A percentile compares a stretch with the other conserved stretches of the same genome.
These are phyloP conservation scores for Phaeosphaeria sp. DNA, from an alignment of 2,329 filamentous ascomycete genomes.

Conservation along the genomic window DNA sequence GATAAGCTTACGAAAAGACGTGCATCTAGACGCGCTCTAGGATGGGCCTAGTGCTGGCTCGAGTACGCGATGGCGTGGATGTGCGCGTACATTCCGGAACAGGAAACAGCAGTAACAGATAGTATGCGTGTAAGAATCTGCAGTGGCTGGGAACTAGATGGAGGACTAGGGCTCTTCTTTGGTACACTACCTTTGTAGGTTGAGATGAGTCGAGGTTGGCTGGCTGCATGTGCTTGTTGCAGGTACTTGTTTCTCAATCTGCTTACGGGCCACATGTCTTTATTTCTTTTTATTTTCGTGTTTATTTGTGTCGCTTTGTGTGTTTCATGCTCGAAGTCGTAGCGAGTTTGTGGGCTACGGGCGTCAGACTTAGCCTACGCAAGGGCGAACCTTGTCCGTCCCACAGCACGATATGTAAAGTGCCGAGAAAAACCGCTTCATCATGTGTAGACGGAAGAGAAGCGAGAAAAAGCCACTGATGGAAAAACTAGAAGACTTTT, in stretches of 20 bases:
- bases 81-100: neutral
- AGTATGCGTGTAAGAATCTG: neutral
- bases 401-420: neutral
- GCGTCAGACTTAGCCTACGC: neutral
- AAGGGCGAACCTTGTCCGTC: neutral
- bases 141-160: neutral
- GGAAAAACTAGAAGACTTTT: neutral
- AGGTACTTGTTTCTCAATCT: neutral
- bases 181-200: too few relatives aligned
- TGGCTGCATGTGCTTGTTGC: neutral
- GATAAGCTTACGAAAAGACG: neutral
- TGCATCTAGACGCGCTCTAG: neutral
- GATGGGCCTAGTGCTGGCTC: neutral
- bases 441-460: neutral
- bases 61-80: neutral
- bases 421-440: neutral
- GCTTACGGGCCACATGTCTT: too few relatives aligned
- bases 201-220: neutral
- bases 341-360: neutral
- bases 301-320: neutral
- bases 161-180: neutral
- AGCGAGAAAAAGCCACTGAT: neutral
- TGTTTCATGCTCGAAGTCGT: neutral
- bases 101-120: neutral
- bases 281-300: neutral